Evolutionary conservation across 345 rosid genomes (phyloP).

Genomic region (Melastoma malabathricum): DNA sequence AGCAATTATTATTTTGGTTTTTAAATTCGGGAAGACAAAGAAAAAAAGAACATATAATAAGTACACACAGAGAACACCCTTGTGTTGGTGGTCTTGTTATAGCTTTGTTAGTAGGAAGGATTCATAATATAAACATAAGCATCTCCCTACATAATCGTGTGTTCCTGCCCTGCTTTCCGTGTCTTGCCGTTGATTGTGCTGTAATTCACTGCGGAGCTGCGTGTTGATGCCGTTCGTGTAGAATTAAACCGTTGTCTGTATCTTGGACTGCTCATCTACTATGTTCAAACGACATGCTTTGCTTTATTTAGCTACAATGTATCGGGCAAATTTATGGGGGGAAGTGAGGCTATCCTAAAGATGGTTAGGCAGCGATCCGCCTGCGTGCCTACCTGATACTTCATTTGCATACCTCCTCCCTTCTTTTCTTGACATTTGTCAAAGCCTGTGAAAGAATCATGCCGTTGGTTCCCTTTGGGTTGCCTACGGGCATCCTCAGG

Average conservation of each 20-base stretch:
- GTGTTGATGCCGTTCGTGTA: no score
- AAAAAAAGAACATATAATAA: no score
- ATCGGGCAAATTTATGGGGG: conserved; percentile 26
- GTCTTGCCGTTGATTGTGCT: no score
- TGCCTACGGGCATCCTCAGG: no score
- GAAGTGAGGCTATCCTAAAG: conserved; percentile 58
- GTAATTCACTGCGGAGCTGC: no score
- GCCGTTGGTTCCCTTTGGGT: no score
- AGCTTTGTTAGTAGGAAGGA: no score
- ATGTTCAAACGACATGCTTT: not conserved
- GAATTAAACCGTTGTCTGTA: not conserved
- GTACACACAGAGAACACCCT: no score
- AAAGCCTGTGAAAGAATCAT: no score
- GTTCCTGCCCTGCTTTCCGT: not conserved
- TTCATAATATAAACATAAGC: no score
- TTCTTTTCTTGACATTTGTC: not conserved
- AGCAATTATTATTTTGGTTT: not conserved
- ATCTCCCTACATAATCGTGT: no score
- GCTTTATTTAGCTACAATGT: not conserved
- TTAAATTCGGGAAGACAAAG: not conserved
- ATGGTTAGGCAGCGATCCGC: conserved; percentile 50
- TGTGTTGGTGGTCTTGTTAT: no score
- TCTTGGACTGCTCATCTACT: conserved; percentile 5
- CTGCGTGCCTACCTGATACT: conserved; percentile 41
- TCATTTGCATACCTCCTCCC: conserved; percentile 26